These are phyloP conservation scores for Oldenlandia corymbosa DNA, from an alignment of 257 asterid species.

Conservation along the genomic window DNA sequence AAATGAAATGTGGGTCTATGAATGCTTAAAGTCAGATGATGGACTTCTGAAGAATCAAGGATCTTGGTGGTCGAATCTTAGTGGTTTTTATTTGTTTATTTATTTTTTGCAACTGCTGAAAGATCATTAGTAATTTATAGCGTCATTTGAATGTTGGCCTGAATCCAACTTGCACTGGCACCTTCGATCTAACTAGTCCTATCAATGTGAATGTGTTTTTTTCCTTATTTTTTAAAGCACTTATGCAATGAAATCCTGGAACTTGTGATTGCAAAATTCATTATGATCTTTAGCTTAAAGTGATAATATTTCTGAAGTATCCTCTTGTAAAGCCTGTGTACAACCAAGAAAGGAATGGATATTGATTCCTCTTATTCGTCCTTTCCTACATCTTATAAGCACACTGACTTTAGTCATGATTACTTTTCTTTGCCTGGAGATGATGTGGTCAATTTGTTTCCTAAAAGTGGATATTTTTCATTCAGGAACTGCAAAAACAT, in stretches of 20 bases:
- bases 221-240: too few relatives aligned
- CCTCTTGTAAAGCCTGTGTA: not conserved
- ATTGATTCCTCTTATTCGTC: too few relatives aligned
- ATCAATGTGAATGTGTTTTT: too few relatives aligned
- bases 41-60: not conserved
- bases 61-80: not conserved
- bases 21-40: not conserved
- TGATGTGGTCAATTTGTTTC: not conserved
- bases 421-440: not conserved
- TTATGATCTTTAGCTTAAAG: too few relatives aligned
- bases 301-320: not conserved
- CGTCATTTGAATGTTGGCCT: too few relatives aligned
- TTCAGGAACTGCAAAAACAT: slow-evolving; percentile 88
- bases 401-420: not conserved
- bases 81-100: not conserved
- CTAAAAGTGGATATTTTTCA: slow-evolving; percentile 1
- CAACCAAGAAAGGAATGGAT: too few relatives aligned
- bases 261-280: too few relatives aligned
- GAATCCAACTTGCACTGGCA: too few relatives aligned
- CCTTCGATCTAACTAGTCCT: too few relatives aligned
- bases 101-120: not conserved
- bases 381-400: too few relatives aligned
- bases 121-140: not conserved
- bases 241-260: too few relatives aligned
- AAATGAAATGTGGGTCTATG: not conserved